Conservation (phyloP, 768 basidiomycete genomes). For the Suillus americanus region DNA sequence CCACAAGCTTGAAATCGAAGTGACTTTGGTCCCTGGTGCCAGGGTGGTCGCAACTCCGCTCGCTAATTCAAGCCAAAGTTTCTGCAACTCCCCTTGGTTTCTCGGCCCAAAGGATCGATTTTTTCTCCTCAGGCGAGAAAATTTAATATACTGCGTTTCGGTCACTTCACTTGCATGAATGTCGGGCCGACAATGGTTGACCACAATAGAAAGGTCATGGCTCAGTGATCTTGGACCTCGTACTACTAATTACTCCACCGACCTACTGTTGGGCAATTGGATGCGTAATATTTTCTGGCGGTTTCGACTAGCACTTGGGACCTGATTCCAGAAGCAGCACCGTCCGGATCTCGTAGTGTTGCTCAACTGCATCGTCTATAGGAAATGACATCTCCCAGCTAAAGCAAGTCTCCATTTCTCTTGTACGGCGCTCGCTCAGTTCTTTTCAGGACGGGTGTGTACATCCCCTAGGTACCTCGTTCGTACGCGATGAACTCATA, state of each 20-base stretch:
- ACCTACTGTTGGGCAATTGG: background rate
- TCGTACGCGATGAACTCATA: background rate
- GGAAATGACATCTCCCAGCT: background rate
- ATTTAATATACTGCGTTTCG: background rate
- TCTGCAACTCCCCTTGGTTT: background rate
- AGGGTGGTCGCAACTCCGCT: slow-evolving; percentile 1
- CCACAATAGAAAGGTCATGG: background rate
- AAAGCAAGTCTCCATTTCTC: background rate
- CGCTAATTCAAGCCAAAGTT: background rate
- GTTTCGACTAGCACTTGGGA: background rate
- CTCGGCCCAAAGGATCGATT: background rate
- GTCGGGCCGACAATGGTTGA: background rate
- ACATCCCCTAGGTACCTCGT: background rate
- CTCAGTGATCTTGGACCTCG: background rate
- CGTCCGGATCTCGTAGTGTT: background rate
- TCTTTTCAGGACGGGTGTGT: background rate
- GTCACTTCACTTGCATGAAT: background rate
- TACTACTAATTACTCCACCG: background rate
- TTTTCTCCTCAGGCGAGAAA: background rate
- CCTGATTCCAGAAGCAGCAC: background rate
- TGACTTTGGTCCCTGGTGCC: background rate
- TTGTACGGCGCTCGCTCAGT: background rate
- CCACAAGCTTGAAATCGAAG: slow-evolving; percentile 1
- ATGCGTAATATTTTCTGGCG: background rate
- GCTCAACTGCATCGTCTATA: background rate